Evolutionary conservation across 495 filamentous ascomycete genomes (phyloP).

Genomic region (Alectoria sarmentosa): DNA sequence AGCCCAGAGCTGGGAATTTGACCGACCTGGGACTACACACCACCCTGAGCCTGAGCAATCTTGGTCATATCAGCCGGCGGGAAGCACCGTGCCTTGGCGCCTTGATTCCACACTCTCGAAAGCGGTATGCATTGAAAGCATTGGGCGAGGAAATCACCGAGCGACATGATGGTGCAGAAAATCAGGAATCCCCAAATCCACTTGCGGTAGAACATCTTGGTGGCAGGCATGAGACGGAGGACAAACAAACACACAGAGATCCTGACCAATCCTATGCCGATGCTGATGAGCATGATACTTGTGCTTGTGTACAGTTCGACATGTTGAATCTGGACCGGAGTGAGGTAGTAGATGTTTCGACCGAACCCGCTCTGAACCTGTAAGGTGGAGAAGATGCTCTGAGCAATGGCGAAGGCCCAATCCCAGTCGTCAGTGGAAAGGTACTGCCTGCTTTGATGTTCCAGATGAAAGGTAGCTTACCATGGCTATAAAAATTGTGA

Average conservation of each 20-base stretch:
- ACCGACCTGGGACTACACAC: neutral
- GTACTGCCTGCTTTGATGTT: neutral
- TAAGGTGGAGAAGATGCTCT: neutral
- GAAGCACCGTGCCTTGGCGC: slow-evolving; percentile 1
- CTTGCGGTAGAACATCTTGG: neutral
- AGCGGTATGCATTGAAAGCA: slow-evolving; percentile 7
- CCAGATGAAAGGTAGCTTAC: neutral
- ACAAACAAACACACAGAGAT: slow-evolving; percentile 8
- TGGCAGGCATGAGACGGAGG: slow-evolving; percentile 5
- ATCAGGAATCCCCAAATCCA: neutral
- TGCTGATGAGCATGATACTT: neutral
- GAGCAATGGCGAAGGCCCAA: neutral
- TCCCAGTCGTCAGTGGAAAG: neutral
- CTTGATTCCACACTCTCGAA: neutral
- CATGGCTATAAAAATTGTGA: neutral
- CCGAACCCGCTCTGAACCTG: neutral
- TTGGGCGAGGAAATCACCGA: neutral
- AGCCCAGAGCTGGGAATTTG: neutral
- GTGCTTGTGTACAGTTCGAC: neutral
- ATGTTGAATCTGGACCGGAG: neutral
- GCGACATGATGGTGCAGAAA: neutral
- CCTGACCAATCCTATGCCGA: neutral
- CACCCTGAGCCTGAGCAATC: neutral
- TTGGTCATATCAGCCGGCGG: neutral
- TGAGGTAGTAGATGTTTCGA: neutral